These are phyloP conservation scores for Phoma sp. DNA, from an alignment of 2,329 filamentous ascomycete species.

Conservation along the genomic window DNA sequence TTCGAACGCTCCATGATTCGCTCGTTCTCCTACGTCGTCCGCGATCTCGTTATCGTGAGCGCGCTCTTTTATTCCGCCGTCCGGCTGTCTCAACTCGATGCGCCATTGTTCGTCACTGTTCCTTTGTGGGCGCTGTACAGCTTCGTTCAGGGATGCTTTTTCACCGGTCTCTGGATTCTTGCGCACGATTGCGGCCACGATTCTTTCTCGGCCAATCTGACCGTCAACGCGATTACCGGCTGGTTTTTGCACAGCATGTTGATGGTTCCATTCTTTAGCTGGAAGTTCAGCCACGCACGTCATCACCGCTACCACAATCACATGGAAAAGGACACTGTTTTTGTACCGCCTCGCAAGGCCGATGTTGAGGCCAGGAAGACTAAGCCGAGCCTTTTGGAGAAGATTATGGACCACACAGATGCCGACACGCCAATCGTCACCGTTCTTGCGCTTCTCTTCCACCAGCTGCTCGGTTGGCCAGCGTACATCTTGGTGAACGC, in stretches of 20 bases:
- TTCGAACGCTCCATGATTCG: constrained; percentile 34
- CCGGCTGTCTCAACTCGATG: constrained; percentile 21
- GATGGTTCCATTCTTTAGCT: constrained; percentile 74
- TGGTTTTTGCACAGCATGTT: constrained; percentile 71
- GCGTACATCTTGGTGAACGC: constrained; percentile 68
- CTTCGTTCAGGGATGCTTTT: constrained; percentile 69
- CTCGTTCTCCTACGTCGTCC: constrained; percentile 33
- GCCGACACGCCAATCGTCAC: constrained; percentile 70
- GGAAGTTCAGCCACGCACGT: constrained; percentile 73
- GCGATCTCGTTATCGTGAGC: constrained; percentile 32
- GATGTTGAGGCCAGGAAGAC: constrained; percentile 10
- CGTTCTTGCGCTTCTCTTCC: constrained; percentile 62
- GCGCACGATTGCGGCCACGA: constrained; percentile 76
- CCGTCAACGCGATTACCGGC: constrained; percentile 68
- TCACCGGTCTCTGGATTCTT: constrained; percentile 71
- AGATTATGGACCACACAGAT: constrained; percentile 48
- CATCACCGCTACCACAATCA: constrained; percentile 75
- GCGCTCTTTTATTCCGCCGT: constrained; percentile 26
- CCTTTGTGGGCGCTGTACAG: constrained; percentile 64
- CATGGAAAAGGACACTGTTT: constrained; percentile 68
- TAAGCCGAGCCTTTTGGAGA: constrained; percentile 17
- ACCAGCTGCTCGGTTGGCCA: constrained; percentile 72
- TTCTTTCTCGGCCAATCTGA: constrained; percentile 66
- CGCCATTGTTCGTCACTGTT: constrained; percentile 21
- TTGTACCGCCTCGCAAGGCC: constrained; percentile 41